Evolutionary conservation across 257 asterid species (phyloP), one percentile per base, ranked within the genome.

Genomic region (Jasminum sambac): DNA sequence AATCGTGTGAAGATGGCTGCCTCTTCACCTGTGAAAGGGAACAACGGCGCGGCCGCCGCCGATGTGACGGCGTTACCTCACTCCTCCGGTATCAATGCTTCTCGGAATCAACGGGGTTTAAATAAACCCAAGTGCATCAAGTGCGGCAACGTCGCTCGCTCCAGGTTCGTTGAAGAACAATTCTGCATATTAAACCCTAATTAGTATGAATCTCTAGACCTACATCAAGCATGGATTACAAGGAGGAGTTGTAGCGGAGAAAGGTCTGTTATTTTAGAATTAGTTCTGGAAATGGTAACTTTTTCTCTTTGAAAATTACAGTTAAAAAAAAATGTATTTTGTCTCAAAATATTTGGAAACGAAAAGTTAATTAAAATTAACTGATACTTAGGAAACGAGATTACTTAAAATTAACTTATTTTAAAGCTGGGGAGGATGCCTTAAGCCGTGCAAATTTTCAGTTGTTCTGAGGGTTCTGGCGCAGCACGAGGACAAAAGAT

Each of bases 91-190:
- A 79, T 87, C 42, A 82, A 64, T 68, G 63, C 87, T 14, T 76
- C 88, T 39, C 89, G 81, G 82, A 87, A 87, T 77, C 91, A 72
- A 26, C 96, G 99, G 40, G 96, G 99, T 25, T 96, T 91, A 75
- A 95, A 91, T 81, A 95, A 95, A 70, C 99, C 99, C 9, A 95
- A 89, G 88, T 95, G 99, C 86, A 95, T 91, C 75, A 86, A 88
- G 87, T 95, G 98, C 76, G 97, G 96, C 67, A 94, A 94, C 81
- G 96, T 94, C 72, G 98, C 99, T 72, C 99, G 98, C 64, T 91
- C 99, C 72, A 87, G 98, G 99, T 55, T 55, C 13, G n/a, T 11
- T 2, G n/a, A 5, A 43, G 50, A 43, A 39, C 7, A 10, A 13
- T 10, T 43, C 50, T 13, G 43, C 8, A 39, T 48, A 17, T 48